Evolutionary conservation across 495 filamentous ascomycete species (phyloP).

Genomic region (Penicillium egyptiacum): DNA sequence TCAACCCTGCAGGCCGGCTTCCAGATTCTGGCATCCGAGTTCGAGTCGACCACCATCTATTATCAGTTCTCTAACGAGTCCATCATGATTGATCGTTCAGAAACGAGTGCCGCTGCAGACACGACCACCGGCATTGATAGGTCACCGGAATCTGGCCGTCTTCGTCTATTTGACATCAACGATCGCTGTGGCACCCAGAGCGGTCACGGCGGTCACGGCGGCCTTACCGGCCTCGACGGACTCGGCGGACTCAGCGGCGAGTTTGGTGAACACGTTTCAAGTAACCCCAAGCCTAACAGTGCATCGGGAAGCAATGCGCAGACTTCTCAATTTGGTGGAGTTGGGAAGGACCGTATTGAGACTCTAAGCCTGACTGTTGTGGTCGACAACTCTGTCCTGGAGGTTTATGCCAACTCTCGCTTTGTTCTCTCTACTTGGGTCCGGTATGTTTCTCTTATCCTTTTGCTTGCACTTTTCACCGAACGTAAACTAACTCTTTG

Average conservation of each 20-base stretch:
- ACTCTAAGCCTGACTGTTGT: neutral
- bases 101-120: neutral
- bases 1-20: neutral
- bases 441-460: neutral
- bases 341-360: neutral
- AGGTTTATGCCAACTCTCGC: neutral
- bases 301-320: neutral
- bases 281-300: neutral
- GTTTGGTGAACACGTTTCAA: neutral
- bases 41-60: neutral
- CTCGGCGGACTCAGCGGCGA: too few species aligned
- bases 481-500: neutral
- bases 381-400: neutral
- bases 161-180: neutral
- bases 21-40: neutral
- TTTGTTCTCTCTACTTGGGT: neutral
- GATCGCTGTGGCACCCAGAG: neutral
- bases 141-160: neutral
- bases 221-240: too few species aligned
- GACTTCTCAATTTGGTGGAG: neutral
- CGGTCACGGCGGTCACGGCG: too few species aligned
- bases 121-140: neutral
- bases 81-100: neutral
- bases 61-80: neutral
- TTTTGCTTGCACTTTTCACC: neutral